Percentiles rank a stretch among this genome's conserved stretches.
These are phyloP conservation scores for Kregervanrija fluxuum DNA, from an alignment of 805 yeast species.

Conservation along the genomic window DNA sequence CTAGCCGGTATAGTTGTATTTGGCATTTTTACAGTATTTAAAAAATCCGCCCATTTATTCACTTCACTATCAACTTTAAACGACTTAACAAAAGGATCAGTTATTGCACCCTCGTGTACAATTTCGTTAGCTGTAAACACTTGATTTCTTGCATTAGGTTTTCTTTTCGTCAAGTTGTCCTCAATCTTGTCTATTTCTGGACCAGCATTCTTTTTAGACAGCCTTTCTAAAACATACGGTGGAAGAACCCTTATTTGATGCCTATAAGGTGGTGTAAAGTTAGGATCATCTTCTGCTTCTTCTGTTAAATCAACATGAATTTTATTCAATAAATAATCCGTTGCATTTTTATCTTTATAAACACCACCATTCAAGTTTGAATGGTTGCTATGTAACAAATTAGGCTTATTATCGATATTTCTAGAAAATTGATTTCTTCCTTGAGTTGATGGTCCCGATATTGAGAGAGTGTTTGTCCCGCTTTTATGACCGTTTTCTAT, in stretches of 20 bases:
- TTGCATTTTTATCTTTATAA: no score
- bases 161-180: neutral
- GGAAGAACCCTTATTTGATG: conserved; percentile 4
- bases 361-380: no score
- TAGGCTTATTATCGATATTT: no score
- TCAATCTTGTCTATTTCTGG: neutral
- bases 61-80: conserved; percentile 9
- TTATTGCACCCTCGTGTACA: neutral
- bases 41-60: conserved; percentile 14
- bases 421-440: no score
- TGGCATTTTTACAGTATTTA: conserved; percentile 10
- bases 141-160: neutral
- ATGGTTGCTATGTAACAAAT: no score
- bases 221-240: conserved; percentile 13
- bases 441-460: no score
- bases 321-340: no score
- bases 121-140: conserved; percentile 1
- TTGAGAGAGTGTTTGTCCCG: no score
- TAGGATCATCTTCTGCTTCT: no score
- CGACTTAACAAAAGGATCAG: conserved; percentile 15
- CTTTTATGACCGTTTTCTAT: no score
- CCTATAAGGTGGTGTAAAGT: no score
- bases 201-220: conserved; percentile 1
- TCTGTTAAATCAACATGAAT: no score
- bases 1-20: conserved; percentile 1